These are phyloP conservation scores for Ustilago xerochloae DNA, from an alignment of 1,284 basidiomycete species.

Conservation along the genomic window DNA sequence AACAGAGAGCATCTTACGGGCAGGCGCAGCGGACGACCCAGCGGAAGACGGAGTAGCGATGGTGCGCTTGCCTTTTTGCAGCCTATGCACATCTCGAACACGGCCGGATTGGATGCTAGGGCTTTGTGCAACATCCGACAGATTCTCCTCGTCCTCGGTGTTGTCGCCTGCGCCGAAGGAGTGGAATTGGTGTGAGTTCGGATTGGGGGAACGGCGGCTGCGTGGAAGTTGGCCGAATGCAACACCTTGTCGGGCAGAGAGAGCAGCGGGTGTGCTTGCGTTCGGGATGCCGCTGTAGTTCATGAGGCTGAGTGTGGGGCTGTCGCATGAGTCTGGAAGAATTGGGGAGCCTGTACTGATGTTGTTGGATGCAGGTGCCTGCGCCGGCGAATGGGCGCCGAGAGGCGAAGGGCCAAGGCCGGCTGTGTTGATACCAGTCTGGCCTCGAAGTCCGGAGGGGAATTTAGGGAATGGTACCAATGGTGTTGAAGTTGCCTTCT, in stretches of 20 bases:
- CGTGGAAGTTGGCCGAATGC: constrained; percentile 29
- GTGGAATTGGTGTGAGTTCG: constrained; percentile 10
- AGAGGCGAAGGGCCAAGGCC: constrained; percentile 39
- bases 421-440: constrained; percentile 7
- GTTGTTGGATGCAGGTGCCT: constrained; percentile 11
- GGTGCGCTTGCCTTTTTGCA: constrained; percentile 42
- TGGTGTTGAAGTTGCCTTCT: constrained; percentile 47
- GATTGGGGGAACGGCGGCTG: constrained; percentile 24
- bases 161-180: constrained; percentile 13
- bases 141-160: constrained; percentile 36
- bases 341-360: constrained; percentile 40
- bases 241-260: constrained; percentile 19
- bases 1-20: constrained; percentile 42
- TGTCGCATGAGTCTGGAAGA: constrained; percentile 49
- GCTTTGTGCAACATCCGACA: constrained; percentile 37
- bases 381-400: constrained; percentile 24
- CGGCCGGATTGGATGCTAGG: constrained; percentile 43
- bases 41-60: constrained; percentile 23
- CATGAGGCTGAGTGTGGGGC: constrained; percentile 49
- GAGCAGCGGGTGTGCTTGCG: constrained; percentile 28
- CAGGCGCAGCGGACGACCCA: constrained; percentile 16
- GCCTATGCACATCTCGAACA: constrained; percentile 31
- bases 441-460: constrained; percentile 25
- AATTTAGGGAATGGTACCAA: constrained; percentile 47
- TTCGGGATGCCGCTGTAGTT: constrained; percentile 33